Evolutionary conservation across 2,329 filamentous ascomycete genomes (phyloP), one percentile per base, ranked within the genome.

Genomic region (Plenodomus biglobosus): DNA sequence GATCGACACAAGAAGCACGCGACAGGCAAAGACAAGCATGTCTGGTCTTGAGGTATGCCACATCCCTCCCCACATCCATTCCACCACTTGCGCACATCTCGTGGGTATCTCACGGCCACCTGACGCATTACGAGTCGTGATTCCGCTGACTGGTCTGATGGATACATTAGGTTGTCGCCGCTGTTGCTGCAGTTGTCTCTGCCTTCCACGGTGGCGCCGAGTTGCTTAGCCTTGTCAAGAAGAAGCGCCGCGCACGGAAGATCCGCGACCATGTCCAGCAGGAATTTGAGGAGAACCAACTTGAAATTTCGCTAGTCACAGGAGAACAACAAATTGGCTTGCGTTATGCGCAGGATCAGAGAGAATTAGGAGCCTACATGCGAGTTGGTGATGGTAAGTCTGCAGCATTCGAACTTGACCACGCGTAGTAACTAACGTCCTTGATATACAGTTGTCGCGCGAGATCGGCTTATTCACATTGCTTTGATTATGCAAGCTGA

Each of bases 171-270:
- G 72, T 75, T 5, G 60, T 72, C 38, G 69, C 65, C 19, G 73
- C 73, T 41, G 71, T 76, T n/a, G 61, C 70, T n/a, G 71, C 73
- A 8, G 68, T 76, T 10, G 62, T 74, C 8, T 72, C 69, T 10
- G 72, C 73, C 7, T 76, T 76, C 53, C 71, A 74, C 51, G 69
- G 63, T n/a, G 72, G 66, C 15, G 68, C 72, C 22, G 72, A 75
- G 21, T 56, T 75, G 40, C 55, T 71, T 22, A 62, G 68, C 37
- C 58, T 62, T 17, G 61, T 74, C 50, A 68, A 68, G 51, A 65
- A 69, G 48, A 67, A 66, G 40, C 64, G 63, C 21, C 59, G 59
- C 22, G 58, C 62, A 16, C 58, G 62, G 38, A 71, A 70, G 43
- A 45, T 61, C 27, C 59, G 59, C 21, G 42, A 53, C 11, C 53